Base-by-base conservation (phyloP, 805 yeast genomes). In the Zygotorulaspora danielsina region DNA sequence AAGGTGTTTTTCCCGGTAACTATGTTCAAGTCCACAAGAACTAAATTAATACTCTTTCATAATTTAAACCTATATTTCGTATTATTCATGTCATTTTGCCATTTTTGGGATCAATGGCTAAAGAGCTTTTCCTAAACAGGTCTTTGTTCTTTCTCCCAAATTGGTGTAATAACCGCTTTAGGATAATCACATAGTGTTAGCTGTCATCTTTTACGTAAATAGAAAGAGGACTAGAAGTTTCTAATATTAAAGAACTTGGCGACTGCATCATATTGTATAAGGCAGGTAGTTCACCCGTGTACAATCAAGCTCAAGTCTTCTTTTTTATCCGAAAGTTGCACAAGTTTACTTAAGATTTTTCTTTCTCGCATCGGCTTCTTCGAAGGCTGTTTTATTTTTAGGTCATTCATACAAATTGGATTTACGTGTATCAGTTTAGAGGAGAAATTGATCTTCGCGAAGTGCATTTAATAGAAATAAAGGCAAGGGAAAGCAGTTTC, bases 1-100 rank as follows among this genome's bases (percentile, higher is more conserved):
- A 82, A 43, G 98, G 98, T 42, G 83, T 81, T 8, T 93, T 94
- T 70, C 98, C 98, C 5, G 98, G 96, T 7, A 93, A 90, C 59
- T 93, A 93, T 55, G 98, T 93, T 19, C 90, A 84, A 60, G 61
- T 86, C 50, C 78, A 78, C 52, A 63, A 53, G 48, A 46, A 36
- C 41, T 33, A 19, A 39, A 10, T n/a, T n/a, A n/a, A n/a, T n/a
- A n/a, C n/a, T n/a, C n/a, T n/a, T 24, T 5, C 27, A 7, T 24
- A 24, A 24, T 7, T 11, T 24, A n/a, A 24, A 24, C n/a, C n/a
- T n/a, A 24, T 24, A 24, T 24, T 24, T 24, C 4, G 11, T 27
- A 12, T 3, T 18, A 12, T 9, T 27, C 31, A 9, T 27, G 15
- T 27, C 15, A n/a, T 15, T 5, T 8, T 27, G n/a, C 31, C 31